Evolutionary conservation across 2,329 filamentous ascomycete genomes (phyloP), one percentile per base, ranked within the genome.

Genomic region (Cadophora gregata): DNA sequence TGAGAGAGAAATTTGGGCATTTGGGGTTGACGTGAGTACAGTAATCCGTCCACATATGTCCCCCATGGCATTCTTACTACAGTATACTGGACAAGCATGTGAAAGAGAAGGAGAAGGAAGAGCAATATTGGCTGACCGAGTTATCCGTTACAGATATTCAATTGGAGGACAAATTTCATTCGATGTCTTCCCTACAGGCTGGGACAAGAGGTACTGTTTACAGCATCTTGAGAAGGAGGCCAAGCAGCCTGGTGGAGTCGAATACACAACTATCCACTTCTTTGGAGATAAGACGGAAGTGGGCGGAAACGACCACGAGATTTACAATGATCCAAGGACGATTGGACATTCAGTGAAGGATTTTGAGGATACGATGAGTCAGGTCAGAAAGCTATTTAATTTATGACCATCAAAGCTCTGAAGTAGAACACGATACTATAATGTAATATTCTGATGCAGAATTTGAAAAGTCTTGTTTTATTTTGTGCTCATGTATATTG

Each of bases 201-300:
- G 96, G 96, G 96, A 99, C 83, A 99, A 98, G 89, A 97, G 93
- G 10, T 99, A 97, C 86, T 97, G 94, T 83, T 85, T 98, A 73
- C 84, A 87, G 74, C 94, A 97, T 80, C 84, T 98, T 69, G 93
- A 96, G 82, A 86, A 86, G 70, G 94, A 97, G 79, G 89, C 90
- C 70, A 82, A 85, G 81, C 84, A 86, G 78, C 83, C 86, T 48
- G 89, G 87, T 75, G 90, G 90, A 69, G 83, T 96, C 70, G 82
- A 89, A 27, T 98, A 95, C 84, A 92, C 88, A 73, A 95, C 87
- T 53, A 91, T 98, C 74, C 96, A 98, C 84, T 98, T 98, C 86
- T 99, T 98, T 76, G 96, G 96, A 72, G 96, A 99, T 85, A 99
- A 98, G 89, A 92, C 92, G 29, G 89, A 88, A 77, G 81, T 90